phyloP scores from a whole-genome alignment of 78 protist species.

The Tieghemostelium lacteum region DNA sequence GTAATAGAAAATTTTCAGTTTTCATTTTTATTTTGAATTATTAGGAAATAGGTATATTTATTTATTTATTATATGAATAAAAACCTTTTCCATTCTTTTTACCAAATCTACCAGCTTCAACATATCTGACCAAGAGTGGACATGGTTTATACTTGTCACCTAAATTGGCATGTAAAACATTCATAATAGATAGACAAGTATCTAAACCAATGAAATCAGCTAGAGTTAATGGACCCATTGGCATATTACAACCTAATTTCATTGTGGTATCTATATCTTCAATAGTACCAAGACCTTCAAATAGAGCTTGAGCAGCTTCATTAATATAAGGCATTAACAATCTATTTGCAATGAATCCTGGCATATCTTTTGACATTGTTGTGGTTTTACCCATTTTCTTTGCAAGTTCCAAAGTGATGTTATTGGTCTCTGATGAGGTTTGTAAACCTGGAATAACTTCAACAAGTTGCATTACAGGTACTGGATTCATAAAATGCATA shows the following conservation, averaged over 20 bases:
- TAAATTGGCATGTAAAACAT: conserved; percentile 66
- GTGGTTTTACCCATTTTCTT: conserved; percentile 87
- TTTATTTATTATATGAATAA: conserved; percentile 70
- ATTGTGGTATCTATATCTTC: conserved; percentile 91
- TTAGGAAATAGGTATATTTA: too few species aligned
- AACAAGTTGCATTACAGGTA: conserved; percentile 92
- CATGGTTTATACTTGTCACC: conserved; percentile 93
- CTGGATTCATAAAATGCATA: conserved; percentile 93
- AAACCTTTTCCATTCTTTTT: conserved; percentile 86
- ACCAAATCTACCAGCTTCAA: conserved; percentile 93
- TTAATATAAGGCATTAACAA: conserved; percentile 93
- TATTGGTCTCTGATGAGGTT: conserved; percentile 77
- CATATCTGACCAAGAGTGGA: conserved; percentile 87
- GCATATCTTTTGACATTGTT: conserved; percentile 83
- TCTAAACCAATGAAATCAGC: conserved; percentile 95
- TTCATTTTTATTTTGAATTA: too few species aligned
- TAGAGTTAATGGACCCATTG: conserved; percentile 92
- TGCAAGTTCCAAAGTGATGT: conserved; percentile 71
- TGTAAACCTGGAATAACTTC: conserved; percentile 88
- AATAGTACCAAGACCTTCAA: conserved; percentile 83
- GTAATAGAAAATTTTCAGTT: too few species aligned
- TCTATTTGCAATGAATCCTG: conserved; percentile 91
- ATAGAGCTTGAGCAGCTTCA: conserved; percentile 86
- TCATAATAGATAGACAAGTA: conserved; percentile 91
- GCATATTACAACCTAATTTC: conserved; percentile 88